phyloP scores from a whole-genome alignment of 345 rosid species.

The Eucalyptus regnans region DNA sequence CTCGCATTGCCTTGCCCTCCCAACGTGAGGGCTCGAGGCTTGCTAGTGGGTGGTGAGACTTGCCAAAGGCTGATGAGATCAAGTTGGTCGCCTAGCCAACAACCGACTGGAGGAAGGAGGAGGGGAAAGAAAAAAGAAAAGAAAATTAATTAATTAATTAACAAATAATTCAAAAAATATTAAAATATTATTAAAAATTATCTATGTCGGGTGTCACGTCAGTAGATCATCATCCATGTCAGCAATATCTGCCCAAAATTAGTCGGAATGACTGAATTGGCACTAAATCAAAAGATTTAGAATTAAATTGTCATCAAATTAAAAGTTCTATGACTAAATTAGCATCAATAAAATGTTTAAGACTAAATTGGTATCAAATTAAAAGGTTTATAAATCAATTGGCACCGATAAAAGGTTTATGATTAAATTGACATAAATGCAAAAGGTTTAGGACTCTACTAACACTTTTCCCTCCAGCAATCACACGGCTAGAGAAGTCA shows the following conservation, averaged over 20 bases:
- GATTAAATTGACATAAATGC: fast-evolving
- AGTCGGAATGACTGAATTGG: fast-evolving
- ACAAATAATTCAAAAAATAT: fast-evolving
- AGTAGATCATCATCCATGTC: too few species aligned
- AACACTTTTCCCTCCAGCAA: fast-evolving
- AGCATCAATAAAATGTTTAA: too few species aligned
- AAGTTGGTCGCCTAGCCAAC: fast-evolving
- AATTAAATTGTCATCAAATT: fast-evolving
- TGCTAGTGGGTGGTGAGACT: too few species aligned
- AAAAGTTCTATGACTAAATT: fast-evolving
- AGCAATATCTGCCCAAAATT: fast-evolving
- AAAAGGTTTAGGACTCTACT: fast-evolving
- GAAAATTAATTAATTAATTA: fast-evolving
- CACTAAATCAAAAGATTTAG: fast-evolving
- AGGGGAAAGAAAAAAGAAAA: too few species aligned
- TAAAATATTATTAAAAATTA: too few species aligned
- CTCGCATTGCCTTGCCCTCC: fast-evolving
- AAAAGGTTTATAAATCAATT: too few species aligned
- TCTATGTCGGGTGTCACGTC: fast-evolving
- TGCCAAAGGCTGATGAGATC: fast-evolving
- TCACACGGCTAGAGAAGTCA: fast-evolving
- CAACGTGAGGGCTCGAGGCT: fast-evolving
- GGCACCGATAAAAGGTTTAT: fast-evolving
- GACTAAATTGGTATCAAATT: too few species aligned
- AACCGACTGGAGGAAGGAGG: fast-evolving